Evolutionary conservation across 1,284 basidiomycete genomes (phyloP).

Genomic region (Phlebopus sp.): DNA sequence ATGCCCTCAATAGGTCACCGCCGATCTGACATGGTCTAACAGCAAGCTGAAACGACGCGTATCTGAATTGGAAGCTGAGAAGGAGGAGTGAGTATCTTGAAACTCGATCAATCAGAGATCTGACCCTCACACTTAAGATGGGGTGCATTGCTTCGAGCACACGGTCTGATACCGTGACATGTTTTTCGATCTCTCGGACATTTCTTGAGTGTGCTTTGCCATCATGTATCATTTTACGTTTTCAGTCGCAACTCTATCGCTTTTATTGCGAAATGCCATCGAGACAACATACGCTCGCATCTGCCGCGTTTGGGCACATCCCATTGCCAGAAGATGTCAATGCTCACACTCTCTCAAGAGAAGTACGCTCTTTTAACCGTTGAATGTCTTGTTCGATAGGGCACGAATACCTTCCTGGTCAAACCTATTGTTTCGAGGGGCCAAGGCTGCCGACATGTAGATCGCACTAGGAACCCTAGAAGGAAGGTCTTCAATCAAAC

Average conservation of each 20-base stretch:
- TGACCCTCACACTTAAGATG: slow-evolving; percentile 44
- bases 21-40: slow-evolving; percentile 9
- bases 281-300: too few species aligned
- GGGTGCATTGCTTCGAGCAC: slow-evolving; percentile 59
- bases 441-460: too few species aligned
- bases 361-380: too few species aligned
- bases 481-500: too few species aligned
- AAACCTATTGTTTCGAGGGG: too few species aligned
- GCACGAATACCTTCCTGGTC: too few species aligned
- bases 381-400: too few species aligned
- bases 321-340: not conserved
- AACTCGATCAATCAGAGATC: slow-evolving; percentile 7
- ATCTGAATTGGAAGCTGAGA: slow-evolving; percentile 69
- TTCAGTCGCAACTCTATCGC: slow-evolving; percentile 17
- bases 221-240: slow-evolving; percentile 20
- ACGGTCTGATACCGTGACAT: slow-evolving; percentile 39
- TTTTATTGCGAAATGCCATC: slow-evolving; percentile 3
- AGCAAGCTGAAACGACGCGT: slow-evolving; percentile 72
- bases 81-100: slow-evolving; percentile 65
- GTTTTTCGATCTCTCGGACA: slow-evolving; percentile 20
- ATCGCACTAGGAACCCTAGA: too few species aligned
- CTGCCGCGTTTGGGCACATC: too few species aligned
- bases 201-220: slow-evolving; percentile 19
- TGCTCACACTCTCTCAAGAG: too few species aligned
- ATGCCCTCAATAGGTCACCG: not conserved